phyloP scores from a whole-genome alignment of 1,284 basidiomycete species.

The Malassezia restricta region DNA sequence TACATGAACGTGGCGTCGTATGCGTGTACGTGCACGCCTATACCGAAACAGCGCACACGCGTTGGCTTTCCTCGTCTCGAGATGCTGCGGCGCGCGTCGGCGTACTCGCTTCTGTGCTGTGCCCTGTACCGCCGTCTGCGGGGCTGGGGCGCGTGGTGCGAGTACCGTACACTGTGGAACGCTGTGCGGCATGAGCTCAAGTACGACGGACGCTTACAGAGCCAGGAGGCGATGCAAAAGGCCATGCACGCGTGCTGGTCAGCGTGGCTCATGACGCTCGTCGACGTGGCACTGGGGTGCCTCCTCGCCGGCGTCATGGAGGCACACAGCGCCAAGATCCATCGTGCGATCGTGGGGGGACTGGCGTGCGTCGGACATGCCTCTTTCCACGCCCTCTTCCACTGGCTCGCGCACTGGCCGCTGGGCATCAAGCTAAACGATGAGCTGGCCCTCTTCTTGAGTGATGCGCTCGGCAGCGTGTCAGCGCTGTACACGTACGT shows the following conservation, averaged over 20 bases:
- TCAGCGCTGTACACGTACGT: constrained; percentile 12
- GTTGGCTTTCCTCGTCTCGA: background rate
- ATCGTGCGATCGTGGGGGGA: background rate
- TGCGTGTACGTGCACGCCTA: background rate
- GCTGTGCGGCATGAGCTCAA: too few species aligned
- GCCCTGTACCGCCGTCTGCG: background rate
- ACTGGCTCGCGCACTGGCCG: constrained; percentile 90
- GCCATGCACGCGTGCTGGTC: background rate
- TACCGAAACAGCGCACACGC: background rate
- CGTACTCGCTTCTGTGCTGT: background rate
- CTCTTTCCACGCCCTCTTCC: constrained; percentile 49
- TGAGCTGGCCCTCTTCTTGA: constrained; percentile 72
- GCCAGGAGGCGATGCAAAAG: background rate
- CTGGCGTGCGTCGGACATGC: background rate
- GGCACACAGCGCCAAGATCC: background rate
- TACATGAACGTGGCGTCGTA: constrained; percentile 1
- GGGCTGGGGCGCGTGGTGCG: too few species aligned
- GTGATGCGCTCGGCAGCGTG: constrained; percentile 52
- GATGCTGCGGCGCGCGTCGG: background rate
- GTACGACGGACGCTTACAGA: background rate
- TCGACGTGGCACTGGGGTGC: background rate
- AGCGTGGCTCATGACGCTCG: background rate
- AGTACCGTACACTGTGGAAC: too few species aligned
- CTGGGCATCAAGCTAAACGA: constrained; percentile 91
- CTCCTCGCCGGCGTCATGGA: background rate